phyloP scores from a whole-genome alignment of 1,284 basidiomycete genomes.

The Cryptococcus sp. region DNA sequence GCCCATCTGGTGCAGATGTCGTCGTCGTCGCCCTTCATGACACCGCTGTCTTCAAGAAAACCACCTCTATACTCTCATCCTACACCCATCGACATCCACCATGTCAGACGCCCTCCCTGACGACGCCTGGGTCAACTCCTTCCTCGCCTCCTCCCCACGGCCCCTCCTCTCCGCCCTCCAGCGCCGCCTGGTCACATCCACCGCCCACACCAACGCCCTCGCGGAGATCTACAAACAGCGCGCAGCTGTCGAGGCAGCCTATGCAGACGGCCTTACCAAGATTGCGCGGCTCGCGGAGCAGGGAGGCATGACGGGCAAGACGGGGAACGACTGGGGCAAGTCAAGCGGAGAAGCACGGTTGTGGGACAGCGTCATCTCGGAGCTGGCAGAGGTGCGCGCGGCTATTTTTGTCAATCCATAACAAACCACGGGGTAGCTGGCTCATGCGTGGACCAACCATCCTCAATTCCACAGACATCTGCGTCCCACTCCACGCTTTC shows the following conservation, averaged over 20 bases:
- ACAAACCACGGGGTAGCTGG: background rate
- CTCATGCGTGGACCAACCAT: background rate
- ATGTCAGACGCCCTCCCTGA: conserved; percentile 41
- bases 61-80: background rate
- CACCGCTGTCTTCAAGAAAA: background rate
- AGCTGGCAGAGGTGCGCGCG: conserved; percentile 46
- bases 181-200: conserved; percentile 38
- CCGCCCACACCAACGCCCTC: conserved; percentile 44
- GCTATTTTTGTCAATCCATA: background rate
- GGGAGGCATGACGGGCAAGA: conserved; percentile 32
- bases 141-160: conserved; percentile 35
- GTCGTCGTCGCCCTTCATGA: background rate
- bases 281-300: conserved; percentile 47
- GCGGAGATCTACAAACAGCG: conserved; percentile 55
- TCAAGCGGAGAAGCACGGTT: conserved; percentile 37
- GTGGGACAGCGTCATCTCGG: conserved; percentile 42
- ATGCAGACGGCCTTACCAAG: conserved; percentile 54
- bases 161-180: conserved; percentile 38
- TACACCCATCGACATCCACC: background rate
- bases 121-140: conserved; percentile 42
- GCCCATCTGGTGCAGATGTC: background rate
- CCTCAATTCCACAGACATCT: conserved; percentile 36
- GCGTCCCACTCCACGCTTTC: conserved; percentile 42
- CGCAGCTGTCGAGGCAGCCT: conserved; percentile 51
- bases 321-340: conserved; percentile 38